A percentile compares a stretch with the other conserved stretches of the same genome.
Conservation (phyloP, 2,329 filamentous ascomycete genomes). For the Hymenoscyphus linearis region DNA sequence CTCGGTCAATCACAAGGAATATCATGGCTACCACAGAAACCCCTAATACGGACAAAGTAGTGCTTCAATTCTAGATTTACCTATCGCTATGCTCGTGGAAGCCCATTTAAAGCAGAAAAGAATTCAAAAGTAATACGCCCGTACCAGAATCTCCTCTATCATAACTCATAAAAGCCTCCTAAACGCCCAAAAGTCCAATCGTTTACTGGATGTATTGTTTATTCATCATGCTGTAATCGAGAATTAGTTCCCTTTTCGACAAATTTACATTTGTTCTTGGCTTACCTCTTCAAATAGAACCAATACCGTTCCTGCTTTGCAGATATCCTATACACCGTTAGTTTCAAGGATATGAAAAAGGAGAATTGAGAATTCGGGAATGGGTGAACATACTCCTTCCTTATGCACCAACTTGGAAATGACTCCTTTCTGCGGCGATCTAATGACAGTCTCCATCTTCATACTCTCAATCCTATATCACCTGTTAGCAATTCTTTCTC, state of each 20-base stretch:
- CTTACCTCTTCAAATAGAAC: conserved; percentile 60
- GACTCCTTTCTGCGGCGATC: conserved; percentile 66
- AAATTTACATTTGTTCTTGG: neutral
- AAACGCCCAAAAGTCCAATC: neutral
- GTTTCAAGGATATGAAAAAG: conserved; percentile 6
- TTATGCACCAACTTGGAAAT: conserved; percentile 70
- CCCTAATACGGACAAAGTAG: too few relatives aligned
- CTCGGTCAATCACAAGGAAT: too few relatives aligned
- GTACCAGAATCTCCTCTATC: neutral
- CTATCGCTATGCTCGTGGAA: too few relatives aligned
- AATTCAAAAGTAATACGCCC: too few relatives aligned
- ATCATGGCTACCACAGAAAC: too few relatives aligned
- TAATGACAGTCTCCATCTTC: conserved; percentile 86
- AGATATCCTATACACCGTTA: conserved; percentile 55
- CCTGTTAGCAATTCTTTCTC: conserved; percentile 22
- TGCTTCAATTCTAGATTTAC: too few relatives aligned
- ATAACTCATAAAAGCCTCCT: neutral
- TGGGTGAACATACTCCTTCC: conserved; percentile 55
- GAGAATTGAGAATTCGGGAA: conserved; percentile 3
- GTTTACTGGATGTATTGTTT: neutral
- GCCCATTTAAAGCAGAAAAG: too few relatives aligned
- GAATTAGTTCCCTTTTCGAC: neutral
- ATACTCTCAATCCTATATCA: conserved; percentile 67
- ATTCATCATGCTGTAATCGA: neutral
- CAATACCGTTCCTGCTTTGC: conserved; percentile 69